phyloP scores from a whole-genome alignment of 495 filamentous ascomycete species.

The Rostrohypoxylon terebratum region DNA sequence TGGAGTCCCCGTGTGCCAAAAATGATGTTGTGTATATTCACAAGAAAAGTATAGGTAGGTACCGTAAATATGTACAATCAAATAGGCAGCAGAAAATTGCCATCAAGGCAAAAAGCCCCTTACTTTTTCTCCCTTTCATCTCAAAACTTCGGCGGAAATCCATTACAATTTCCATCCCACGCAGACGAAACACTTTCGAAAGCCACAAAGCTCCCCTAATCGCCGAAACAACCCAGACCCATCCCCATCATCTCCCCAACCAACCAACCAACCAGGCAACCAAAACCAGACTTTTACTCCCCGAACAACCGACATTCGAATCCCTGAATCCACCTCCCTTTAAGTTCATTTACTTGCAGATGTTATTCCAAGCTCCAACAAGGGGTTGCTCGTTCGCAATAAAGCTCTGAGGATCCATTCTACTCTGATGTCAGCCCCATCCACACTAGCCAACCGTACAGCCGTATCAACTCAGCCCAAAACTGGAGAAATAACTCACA shows the following conservation, averaged over 20 bases:
- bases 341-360: slow-evolving; percentile 19
- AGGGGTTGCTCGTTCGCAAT: slow-evolving; percentile 37
- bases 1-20: not conserved
- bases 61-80: not conserved
- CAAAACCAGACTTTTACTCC: not conserved
- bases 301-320: not conserved
- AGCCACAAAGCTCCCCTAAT: not conserved
- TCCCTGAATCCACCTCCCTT: not conserved
- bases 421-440: slow-evolving; percentile 25
- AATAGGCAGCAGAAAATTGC: not conserved
- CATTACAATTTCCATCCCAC: not conserved
- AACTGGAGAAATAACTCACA: too few relatives aligned
- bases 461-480: too few relatives aligned
- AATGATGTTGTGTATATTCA: not conserved
- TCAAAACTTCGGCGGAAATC: not conserved
- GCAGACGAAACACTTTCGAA: not conserved
- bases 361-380: slow-evolving; percentile 48
- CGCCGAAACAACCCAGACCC: not conserved
- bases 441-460: too few relatives aligned
- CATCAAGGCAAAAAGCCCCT: not conserved
- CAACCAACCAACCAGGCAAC: not conserved
- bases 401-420: slow-evolving; percentile 41
- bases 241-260: not conserved
- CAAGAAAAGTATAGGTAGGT: not conserved
- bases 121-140: not conserved